Evolutionary conservation across 176 grass and related monocot species (phyloP), one percentile per base, ranked within the genome.

Genomic region (Canna indica): DNA sequence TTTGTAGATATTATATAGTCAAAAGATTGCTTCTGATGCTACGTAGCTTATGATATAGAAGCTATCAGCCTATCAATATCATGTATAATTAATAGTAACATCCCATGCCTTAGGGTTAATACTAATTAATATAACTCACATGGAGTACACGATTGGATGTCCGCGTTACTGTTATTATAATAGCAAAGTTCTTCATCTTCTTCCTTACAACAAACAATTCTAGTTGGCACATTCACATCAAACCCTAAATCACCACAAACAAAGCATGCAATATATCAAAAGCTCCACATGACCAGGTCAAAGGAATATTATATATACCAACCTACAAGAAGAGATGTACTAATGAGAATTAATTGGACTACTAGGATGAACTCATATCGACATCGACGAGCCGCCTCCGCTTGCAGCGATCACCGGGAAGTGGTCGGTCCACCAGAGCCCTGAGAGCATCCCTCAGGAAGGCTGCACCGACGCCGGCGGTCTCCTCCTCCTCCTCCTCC

Each of bases 381-480:
- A 29, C 27, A n/a, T 70, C 69, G 50, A 73, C 70, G 20, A 58
- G 50, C 2, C 70, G 70, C 1, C 70, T 50, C 22, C 70, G 30
- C 22, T 73, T 73, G 70, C 50, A 59, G n/a, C 52, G 70, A 16
- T 73, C 52, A 1, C 20, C 70, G 11, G 70, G 32, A 26, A 59
- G 47, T 5, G 48, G 52, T 2, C 70, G 50, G 34, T 73, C 50
- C 22, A 73, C 70, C 22, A 73, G 52, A 27, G 70, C 70, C 70
- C 59, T 59, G n/a, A 73, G 70, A 8, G 70, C 70, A 13, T 73
- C 70, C 24, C 50, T 73, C 34, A 73, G 48, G 34, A 73, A 41
- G 48, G n/a, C 50, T 1, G 15, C 70, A 11, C 52, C 70, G 22
- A 3, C 70, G 6, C 48, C 33, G 9, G 34, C 70, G 22, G 17